Evolutionary conservation across 331 rosid species (phyloP).

Genomic region (Telfairia occidentalis): DNA sequence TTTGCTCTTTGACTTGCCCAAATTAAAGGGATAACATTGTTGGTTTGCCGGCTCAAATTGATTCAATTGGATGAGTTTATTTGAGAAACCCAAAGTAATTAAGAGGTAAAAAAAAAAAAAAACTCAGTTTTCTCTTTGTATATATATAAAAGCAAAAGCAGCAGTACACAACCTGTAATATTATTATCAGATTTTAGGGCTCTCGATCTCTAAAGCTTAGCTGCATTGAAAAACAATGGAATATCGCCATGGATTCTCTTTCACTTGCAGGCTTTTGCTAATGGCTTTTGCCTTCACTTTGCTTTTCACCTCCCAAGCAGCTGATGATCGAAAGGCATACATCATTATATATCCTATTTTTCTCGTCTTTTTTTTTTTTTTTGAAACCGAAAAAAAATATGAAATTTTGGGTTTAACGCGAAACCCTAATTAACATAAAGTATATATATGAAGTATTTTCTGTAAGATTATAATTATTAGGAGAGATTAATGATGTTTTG

Average conservation of each 20-base stretch:
- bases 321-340: slow-evolving; percentile 5
- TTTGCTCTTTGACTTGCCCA: not conserved
- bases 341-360: not conserved
- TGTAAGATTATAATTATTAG: not conserved
- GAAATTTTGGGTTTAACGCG: too few relatives aligned
- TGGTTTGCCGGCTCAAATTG: not conserved
- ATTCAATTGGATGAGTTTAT: not conserved
- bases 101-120: not conserved
- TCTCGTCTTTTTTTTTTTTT: too few relatives aligned
- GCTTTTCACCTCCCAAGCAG: not conserved
- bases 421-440: too few relatives aligned
- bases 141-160: not conserved
- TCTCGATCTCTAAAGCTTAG: not conserved
- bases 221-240: not conserved
- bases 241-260: not conserved
- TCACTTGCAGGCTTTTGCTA: not conserved
- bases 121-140: not conserved
- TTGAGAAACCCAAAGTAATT: not conserved
- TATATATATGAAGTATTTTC: too few relatives aligned
- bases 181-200: not conserved
- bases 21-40: not conserved
- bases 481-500: too few relatives aligned
- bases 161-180: not conserved
- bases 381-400: too few relatives aligned
- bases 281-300: not conserved